Conservation (phyloP, 768 basidiomycete species). For the Tephrocybe sp. region DNA sequence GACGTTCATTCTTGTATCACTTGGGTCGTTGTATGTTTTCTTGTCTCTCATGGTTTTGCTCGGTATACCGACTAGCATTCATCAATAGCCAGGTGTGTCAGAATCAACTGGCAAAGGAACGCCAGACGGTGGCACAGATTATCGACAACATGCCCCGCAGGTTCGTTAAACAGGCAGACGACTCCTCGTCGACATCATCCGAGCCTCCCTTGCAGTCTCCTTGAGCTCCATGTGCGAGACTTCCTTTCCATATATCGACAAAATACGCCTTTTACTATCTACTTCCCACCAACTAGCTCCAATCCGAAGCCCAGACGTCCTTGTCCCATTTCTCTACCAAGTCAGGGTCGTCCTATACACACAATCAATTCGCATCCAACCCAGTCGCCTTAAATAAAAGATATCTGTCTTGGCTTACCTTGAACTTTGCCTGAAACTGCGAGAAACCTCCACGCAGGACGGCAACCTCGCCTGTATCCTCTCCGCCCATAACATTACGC, state of each 20-base stretch:
- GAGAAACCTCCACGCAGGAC: slow-evolving; percentile 75
- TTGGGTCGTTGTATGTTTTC: slow-evolving; percentile 64
- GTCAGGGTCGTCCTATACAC: slow-evolving; percentile 52
- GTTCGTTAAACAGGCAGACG: slow-evolving; percentile 40
- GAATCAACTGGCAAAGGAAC: slow-evolving; percentile 52
- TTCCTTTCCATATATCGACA: neutral
- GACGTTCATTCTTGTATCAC: slow-evolving; percentile 66
- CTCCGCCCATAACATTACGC: slow-evolving; percentile 41
- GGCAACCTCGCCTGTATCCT: slow-evolving; percentile 53
- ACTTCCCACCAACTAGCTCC: slow-evolving; percentile 21
- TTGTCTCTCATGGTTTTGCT: slow-evolving; percentile 1
- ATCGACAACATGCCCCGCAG: slow-evolving; percentile 64
- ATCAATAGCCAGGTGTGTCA: slow-evolving; percentile 63
- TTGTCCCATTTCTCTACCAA: slow-evolving; percentile 80
- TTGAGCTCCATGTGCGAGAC: neutral
- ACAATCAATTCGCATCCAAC: neutral
- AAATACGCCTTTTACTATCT: neutral
- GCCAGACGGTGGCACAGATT: slow-evolving; percentile 51
- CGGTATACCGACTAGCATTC: slow-evolving; percentile 2
- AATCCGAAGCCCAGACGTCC: slow-evolving; percentile 56
- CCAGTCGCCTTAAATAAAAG: too few relatives aligned
- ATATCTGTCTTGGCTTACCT: slow-evolving; percentile 35
- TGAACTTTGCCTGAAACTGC: slow-evolving; percentile 69
- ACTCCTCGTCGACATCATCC: slow-evolving; percentile 18
- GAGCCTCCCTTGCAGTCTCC: neutral